Evolutionary conservation across 139 green algal species (phyloP), one percentile per base, ranked within the genome.

Genomic region (Chlamydomonas sphaeroides): DNA sequence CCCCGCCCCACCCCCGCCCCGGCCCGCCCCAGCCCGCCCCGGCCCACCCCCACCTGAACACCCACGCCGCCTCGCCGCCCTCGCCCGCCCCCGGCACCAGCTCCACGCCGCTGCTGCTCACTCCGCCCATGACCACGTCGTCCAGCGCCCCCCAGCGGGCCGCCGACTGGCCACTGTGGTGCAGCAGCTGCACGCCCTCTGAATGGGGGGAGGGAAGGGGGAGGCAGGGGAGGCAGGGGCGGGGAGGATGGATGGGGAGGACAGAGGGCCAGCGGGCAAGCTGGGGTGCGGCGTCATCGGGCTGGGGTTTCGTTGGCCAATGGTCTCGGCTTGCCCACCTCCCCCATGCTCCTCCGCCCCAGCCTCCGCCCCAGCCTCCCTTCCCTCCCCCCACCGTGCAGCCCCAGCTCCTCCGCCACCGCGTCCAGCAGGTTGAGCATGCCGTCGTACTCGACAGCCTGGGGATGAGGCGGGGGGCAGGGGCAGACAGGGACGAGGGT

Each of bases 81-180:
- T 97, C 94, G 1, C 94, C 95, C 18, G 81, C 90, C 6, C 84
- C 87, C 11, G 41, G 41, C 32, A 84, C 78, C 30, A 94, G 53
- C 30, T 32, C 65, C 28, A 92, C 65, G 14, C 62, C 80, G 67
- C 88, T 95, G 67, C 91, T 59, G 65, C 85, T 94, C 25, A 92
- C 91, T 23, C 96, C 96, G 21, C 96, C 96, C 96, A 99, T 99
- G 7, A 99, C 96, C 30, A 99, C 96, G 75, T 99, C 96, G 71
- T 99, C 96, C 51, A 99, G 85, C 1, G 95, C 67, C 2, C 95
- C 95, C 91, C 92, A 98, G 15, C 39, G n/a, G 11, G 78, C 49
- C 4, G 53, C 51, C 1, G 67, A 57, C 74, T 78, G 78, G 35
- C 68, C 51, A 36, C 11, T 38, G 30, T 51, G 67, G 53, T 78